These are phyloP conservation scores for Crithidia thermophila DNA, from an alignment of 208 protist species.

Conservation along the genomic window DNA sequence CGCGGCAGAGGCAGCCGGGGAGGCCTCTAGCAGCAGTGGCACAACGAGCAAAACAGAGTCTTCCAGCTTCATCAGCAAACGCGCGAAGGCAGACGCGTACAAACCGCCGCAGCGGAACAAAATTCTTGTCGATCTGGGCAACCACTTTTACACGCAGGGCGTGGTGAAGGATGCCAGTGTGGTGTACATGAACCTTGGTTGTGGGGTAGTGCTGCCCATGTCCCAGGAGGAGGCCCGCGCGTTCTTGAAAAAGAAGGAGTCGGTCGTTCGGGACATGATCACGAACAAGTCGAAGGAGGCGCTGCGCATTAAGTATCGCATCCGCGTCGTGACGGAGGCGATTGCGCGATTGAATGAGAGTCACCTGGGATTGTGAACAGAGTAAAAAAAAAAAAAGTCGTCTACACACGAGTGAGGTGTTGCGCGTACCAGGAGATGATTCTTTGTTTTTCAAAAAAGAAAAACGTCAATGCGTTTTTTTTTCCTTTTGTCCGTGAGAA, in stretches of 20 bases:
- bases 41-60: background rate
- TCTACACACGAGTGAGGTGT: no score
- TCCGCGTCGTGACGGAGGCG: slow-evolving; percentile 76
- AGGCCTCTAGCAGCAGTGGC: background rate
- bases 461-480: background rate
- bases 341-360: slow-evolving; percentile 61
- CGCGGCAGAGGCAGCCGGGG: slow-evolving; percentile 11
- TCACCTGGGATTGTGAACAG: slow-evolving; percentile 23
- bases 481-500: background rate
- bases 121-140: slow-evolving; percentile 79
- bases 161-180: slow-evolving; percentile 42
- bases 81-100: slow-evolving; percentile 23
- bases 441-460: background rate
- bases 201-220: slow-evolving; percentile 80
- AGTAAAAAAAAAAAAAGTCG: background rate
- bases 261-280: slow-evolving; percentile 42
- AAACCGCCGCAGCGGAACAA: slow-evolving; percentile 40
- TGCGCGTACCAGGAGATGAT: no score
- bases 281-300: slow-evolving; percentile 47
- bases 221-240: slow-evolving; percentile 44
- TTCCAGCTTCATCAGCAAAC: slow-evolving; percentile 15
- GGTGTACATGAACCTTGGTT: slow-evolving; percentile 81
- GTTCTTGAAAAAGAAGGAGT: slow-evolving; percentile 66
- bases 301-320: slow-evolving; percentile 78
- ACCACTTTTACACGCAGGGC: slow-evolving; percentile 72